phyloP scores from a whole-genome alignment of 306 rosid species.

The Malus sylvestris region DNA sequence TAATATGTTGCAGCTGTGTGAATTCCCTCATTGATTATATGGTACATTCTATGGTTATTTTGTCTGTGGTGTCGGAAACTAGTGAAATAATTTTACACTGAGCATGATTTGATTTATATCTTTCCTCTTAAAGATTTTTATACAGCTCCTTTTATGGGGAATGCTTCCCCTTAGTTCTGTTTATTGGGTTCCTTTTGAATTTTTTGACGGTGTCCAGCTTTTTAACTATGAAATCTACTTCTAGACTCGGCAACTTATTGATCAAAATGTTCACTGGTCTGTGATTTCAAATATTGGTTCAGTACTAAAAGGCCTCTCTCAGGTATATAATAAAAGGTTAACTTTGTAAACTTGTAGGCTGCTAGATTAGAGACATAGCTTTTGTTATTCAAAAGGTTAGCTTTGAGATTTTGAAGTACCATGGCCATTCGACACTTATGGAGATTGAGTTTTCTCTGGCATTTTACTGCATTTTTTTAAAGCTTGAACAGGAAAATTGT shows the following conservation, averaged over 20 bases:
- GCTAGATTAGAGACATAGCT: not conserved
- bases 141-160: not conserved
- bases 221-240: conserved; percentile 19
- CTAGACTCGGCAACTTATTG: conserved; percentile 82
- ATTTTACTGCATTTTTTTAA: not conserved
- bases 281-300: conserved; percentile 86
- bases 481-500: not conserved
- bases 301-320: conserved; percentile 70
- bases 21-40: not conserved
- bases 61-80: not conserved
- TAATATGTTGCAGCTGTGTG: not conserved
- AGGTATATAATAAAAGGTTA: conserved; percentile 47
- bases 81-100: not conserved
- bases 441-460: not conserved
- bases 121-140: not conserved
- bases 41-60: not conserved
- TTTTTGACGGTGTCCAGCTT: not conserved
- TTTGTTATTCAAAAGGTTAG: not conserved
- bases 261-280: conserved; percentile 77
- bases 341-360: not conserved
- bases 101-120: not conserved
- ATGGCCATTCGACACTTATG: not conserved
- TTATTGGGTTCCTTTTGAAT: not conserved
- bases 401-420: not conserved
- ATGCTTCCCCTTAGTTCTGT: not conserved